These are phyloP conservation scores for Balakata baccata DNA, from an alignment of 345 rosid species.

Conservation along the genomic window DNA sequence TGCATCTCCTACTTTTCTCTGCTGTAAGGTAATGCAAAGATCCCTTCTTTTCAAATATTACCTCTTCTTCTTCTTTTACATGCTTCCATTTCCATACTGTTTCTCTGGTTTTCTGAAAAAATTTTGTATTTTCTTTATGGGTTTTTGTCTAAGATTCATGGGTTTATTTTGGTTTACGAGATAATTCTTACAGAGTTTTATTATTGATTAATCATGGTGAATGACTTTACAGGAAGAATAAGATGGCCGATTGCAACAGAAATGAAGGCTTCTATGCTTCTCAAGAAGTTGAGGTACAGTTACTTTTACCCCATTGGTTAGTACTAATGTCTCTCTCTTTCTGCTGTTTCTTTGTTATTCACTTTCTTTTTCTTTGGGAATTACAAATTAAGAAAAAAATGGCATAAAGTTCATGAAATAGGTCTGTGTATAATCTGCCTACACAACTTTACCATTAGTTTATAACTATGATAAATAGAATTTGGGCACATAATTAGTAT, in stretches of 20 bases:
- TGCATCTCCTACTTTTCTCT: conserved; percentile 34
- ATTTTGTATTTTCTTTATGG: background rate
- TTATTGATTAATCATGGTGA: background rate
- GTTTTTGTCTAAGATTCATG: background rate
- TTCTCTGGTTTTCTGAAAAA: background rate
- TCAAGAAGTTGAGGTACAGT: conserved; percentile 41
- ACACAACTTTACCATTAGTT: too few species aligned
- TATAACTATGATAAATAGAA: too few species aligned
- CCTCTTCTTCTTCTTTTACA: background rate
- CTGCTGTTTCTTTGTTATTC: too few species aligned
- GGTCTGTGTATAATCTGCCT: too few species aligned
- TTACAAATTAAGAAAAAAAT: background rate
- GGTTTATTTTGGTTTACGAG: too few species aligned
- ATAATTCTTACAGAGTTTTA: background rate
- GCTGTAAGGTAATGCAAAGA: conserved; percentile 35
- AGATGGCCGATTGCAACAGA: conserved; percentile 51
- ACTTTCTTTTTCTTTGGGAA: background rate
- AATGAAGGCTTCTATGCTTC: conserved; percentile 37
- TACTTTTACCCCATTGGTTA: background rate
- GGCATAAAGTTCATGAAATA: too few species aligned
- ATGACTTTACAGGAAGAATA: conserved; percentile 14
- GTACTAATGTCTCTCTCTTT: background rate
- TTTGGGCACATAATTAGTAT: background rate
- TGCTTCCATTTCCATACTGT: background rate
- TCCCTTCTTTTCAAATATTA: conserved; percentile 1